Evolutionary conservation across 164 flowering plant species (phyloP), one percentile per base, ranked within the genome.

Genomic region (Brasenia schreberi): DNA sequence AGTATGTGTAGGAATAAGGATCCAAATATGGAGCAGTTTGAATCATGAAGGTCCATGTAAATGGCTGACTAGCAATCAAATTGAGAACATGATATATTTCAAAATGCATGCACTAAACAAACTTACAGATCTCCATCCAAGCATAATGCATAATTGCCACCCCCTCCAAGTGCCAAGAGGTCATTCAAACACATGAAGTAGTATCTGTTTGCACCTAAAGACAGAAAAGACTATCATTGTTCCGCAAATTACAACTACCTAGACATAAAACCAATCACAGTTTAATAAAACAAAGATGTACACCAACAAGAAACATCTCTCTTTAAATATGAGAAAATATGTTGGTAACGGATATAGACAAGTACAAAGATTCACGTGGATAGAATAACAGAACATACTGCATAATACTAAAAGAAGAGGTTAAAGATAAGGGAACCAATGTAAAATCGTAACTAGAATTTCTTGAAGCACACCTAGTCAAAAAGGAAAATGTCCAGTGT

Each of bases 81-180:
- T 18, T 18, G 18, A 61, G 18, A 58, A 58, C 16, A 7, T 0
- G 9, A 39, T 23, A 7, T 18, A 17, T 9, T 65, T 56, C 18
- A 17, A 66, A 69, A 59, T 44, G 11, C 18, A 18, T 7, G 23
- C 18, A 63, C 17, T 23, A 17, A 60, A 64, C 63, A 19, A 74
- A 77, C 96, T 85, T 81, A 94, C 99, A 94, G 71, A 70, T 94
- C 99, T 72, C 73, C 97, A 70, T 94, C 92, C 71, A 94, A 81
- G 76, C 87, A 70, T 66, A 94, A 74, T 39, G 99, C 99, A 79
- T 88, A 94, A 79, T 79, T 82, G 63, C 87, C 88, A 53, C 99
- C 97, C 43, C 97, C 99, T 45, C 99, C 99, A 68, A 94, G 71
- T 58, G 96, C 99, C 63, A 94, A 69, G 17, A 84, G 67, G 72